Base-by-base conservation (phyloP, 768 basidiomycete species). In the Boletus sensibilis region DNA sequence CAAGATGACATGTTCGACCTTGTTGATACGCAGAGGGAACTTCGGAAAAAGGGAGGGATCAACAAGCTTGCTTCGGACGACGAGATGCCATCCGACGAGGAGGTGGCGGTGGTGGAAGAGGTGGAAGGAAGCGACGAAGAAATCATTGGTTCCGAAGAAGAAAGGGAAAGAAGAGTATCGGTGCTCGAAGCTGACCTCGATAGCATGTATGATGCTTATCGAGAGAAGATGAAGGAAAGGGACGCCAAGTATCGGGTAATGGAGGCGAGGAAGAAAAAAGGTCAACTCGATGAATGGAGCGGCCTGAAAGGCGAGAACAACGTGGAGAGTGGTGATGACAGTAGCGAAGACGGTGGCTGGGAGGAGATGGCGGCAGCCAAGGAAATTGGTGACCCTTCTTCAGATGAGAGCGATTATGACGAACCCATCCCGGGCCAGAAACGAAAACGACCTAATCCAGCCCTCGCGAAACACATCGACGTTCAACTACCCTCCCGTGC, bases 1-100 rank as follows among this genome's bases (percentile, higher is more conserved):
- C 87, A 90, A 64, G 89, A 87, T 25, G 94, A 98, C 63, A 77
- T 97, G 23, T 98, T 98, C 65, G 92, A 95, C 66, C 81, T 98
- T 40, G 84, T 77, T 47, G 76, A 79, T 42, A 82, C 85, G 6
- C 85, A 88, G 68, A 75, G 70, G 42, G 72, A 73, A 43, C 63
- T 76, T 57, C 69, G 65, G 37, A 76, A 76, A 64, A 75, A 75
- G 64, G 74, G 76, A 40, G 75, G 72, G 5, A 64, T 78, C 39
- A 71, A 71, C 25, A 74, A 69, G 39, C 62, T 79, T 56, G 62
- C 62, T 44, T 75, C 68, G 5, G 76, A 78, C 18, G 79, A 78
- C 34, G 80, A 82, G 49, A 75, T 74, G 37, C 63, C 67, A 52
- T 70, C 62, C 12, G 79, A 81, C 11, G 80, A 81, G 9, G 80